Conservation (phyloP, 345 rosid genomes). For the Streptanthus diversifolius region DNA sequence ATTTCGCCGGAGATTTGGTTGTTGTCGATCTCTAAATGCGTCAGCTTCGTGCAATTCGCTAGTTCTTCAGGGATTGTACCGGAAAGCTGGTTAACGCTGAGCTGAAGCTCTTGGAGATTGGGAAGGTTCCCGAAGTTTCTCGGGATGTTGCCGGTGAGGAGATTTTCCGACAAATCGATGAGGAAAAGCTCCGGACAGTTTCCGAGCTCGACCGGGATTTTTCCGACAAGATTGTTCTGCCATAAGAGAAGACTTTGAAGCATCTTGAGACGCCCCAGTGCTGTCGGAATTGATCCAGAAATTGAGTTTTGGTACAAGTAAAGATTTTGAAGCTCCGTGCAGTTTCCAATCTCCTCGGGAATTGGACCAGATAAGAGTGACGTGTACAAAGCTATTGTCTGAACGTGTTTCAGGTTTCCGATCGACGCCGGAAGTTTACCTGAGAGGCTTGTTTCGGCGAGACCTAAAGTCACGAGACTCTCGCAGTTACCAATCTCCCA, state of each 20-base stretch:
- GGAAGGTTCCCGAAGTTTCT: constrained; percentile 63
- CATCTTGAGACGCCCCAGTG: constrained; percentile 66
- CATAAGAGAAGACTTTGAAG: constrained; percentile 78
- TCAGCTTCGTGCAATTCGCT: constrained; percentile 59
- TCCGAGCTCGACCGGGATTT: constrained; percentile 68
- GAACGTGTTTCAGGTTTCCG: constrained; percentile 63
- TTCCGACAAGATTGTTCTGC: constrained; percentile 88
- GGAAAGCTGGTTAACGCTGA: constrained; percentile 81
- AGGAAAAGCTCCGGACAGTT: constrained; percentile 61
- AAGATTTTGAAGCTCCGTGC: constrained; percentile 78
- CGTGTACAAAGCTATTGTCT: constrained; percentile 79
- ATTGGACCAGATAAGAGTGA: constrained; percentile 69
- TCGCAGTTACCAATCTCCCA: constrained; percentile 86
- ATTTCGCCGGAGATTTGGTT: constrained; percentile 72
- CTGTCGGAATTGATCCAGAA: constrained; percentile 67
- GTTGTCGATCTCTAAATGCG: constrained; percentile 78
- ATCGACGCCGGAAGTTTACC: constrained; percentile 72
- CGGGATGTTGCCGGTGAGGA: constrained; percentile 77
- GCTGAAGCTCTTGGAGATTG: constrained; percentile 83
- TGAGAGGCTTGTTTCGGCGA: constrained; percentile 91
- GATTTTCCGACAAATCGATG: constrained; percentile 74
- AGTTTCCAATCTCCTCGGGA: constrained; percentile 77
- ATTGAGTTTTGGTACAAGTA: constrained; percentile 86
- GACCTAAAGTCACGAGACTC: constrained; percentile 72
- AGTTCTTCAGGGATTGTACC: constrained; percentile 71